Evolutionary conservation across 192 early-diverging fungal species (phyloP).

Genomic region (Polychytrium aggregatum): DNA sequence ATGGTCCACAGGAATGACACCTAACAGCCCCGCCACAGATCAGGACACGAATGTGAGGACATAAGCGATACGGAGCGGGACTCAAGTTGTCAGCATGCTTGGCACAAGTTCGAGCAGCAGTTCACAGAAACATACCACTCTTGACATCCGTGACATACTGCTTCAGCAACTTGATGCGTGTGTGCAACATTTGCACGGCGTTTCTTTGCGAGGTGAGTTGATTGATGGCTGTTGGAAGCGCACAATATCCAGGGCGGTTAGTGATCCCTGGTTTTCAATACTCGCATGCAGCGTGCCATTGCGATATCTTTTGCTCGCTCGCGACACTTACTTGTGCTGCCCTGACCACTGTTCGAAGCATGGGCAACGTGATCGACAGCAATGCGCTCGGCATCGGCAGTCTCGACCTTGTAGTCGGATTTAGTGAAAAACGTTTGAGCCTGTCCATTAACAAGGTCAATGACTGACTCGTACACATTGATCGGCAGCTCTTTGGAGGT

Average conservation of each 20-base stretch:
- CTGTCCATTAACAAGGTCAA: conserved; percentile 46
- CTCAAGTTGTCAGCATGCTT: not conserved
- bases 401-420: conserved; percentile 64
- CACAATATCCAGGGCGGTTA: too few species aligned
- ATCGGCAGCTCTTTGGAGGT: conserved; percentile 59
- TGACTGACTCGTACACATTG: conserved; percentile 63
- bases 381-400: conserved; percentile 77
- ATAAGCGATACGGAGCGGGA: too few species aligned
- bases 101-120: not conserved
- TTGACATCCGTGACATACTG: conserved; percentile 65
- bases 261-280: too few species aligned
- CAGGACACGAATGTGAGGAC: not conserved
- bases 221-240: conserved; percentile 37
- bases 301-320: too few species aligned
- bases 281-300: too few species aligned
- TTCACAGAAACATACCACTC: conserved; percentile 26
- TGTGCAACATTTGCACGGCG: conserved; percentile 72
- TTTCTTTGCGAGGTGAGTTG: conserved; percentile 64
- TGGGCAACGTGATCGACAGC: conserved; percentile 79
- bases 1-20: conserved; percentile 52
- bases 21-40: conserved; percentile 10
- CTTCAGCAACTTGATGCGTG: conserved; percentile 54
- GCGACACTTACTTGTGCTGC: not conserved
- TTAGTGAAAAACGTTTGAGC: conserved; percentile 53
- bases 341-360: conserved; percentile 20